Evolutionary conservation across 2,329 filamentous ascomycete genomes (phyloP).

Genomic region (Verticillium nonalfalfae): DNA sequence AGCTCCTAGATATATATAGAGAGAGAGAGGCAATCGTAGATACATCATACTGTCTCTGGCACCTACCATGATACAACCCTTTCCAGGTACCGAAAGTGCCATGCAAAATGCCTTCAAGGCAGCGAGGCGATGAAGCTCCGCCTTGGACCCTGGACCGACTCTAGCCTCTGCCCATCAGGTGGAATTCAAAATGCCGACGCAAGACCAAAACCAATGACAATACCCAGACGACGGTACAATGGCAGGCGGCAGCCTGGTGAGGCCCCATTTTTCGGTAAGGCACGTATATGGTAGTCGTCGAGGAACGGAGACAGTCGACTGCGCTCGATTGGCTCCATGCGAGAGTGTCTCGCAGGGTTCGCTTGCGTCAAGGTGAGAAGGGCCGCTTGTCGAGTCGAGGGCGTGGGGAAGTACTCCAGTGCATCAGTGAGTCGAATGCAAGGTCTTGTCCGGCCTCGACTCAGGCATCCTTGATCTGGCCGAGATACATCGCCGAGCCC

Average conservation of each 20-base stretch:
- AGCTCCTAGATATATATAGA: neutral
- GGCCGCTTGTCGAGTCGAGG: neutral
- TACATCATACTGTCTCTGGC: neutral
- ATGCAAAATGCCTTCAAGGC: neutral
- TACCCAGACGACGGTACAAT: neutral
- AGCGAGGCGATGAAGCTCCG: neutral
- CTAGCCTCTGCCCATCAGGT: neutral
- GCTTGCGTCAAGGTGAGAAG: neutral
- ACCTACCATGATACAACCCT: neutral
- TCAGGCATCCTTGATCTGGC: neutral
- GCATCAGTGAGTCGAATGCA: neutral
- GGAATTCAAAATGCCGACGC: neutral
- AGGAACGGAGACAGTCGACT: neutral
- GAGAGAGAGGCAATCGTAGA: neutral
- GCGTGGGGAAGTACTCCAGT: neutral
- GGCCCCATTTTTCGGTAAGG: neutral
- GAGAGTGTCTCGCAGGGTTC: neutral
- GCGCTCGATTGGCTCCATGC: neutral
- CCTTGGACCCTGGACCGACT: neutral
- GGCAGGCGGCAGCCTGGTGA: neutral
- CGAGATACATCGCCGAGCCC: neutral
- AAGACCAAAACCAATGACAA: neutral
- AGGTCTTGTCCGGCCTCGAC: neutral
- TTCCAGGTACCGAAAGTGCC: neutral
- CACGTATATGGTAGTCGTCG: neutral